phyloP scores from a whole-genome alignment of 495 filamentous ascomycete genomes.

The Hypoxylon lienhwacheense region DNA sequence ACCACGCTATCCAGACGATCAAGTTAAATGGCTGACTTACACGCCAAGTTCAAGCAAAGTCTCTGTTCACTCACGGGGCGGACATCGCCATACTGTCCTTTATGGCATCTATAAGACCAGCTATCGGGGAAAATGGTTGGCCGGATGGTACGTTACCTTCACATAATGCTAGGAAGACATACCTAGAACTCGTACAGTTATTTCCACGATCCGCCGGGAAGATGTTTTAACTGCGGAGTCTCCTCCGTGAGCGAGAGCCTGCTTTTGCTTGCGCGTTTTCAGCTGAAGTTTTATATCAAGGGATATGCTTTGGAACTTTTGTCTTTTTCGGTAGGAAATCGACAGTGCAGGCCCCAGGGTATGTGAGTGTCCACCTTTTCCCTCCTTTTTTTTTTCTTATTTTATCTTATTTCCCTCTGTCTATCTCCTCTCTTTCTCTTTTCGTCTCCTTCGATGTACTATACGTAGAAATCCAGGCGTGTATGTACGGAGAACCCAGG shows the following conservation, averaged over 20 bases:
- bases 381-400: neutral
- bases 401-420: neutral
- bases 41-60: slow-evolving; percentile 39
- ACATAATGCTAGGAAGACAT: no score
- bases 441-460: slow-evolving; percentile 13
- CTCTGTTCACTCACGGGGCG: slow-evolving; percentile 45
- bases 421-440: slow-evolving; percentile 7
- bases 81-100: slow-evolving; percentile 46
- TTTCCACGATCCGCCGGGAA: no score
- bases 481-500: slow-evolving; percentile 18
- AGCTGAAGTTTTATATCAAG: neutral
- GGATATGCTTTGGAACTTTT: neutral
- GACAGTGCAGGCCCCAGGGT: slow-evolving; percentile 5
- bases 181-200: slow-evolving; percentile 32
- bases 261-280: no score
- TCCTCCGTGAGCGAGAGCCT: no score
- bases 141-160: no score
- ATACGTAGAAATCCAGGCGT: neutral
- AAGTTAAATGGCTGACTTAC: slow-evolving; percentile 29
- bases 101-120: slow-evolving; percentile 13
- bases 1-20: no score
- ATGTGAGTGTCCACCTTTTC: slow-evolving; percentile 19
- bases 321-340: slow-evolving; percentile 7
- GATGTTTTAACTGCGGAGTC: no score
- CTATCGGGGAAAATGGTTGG: slow-evolving; percentile 15